Evolutionary conservation across 768 basidiomycete genomes (phyloP), one percentile per base, ranked within the genome.

Genomic region (Boletus rubroflammeus): DNA sequence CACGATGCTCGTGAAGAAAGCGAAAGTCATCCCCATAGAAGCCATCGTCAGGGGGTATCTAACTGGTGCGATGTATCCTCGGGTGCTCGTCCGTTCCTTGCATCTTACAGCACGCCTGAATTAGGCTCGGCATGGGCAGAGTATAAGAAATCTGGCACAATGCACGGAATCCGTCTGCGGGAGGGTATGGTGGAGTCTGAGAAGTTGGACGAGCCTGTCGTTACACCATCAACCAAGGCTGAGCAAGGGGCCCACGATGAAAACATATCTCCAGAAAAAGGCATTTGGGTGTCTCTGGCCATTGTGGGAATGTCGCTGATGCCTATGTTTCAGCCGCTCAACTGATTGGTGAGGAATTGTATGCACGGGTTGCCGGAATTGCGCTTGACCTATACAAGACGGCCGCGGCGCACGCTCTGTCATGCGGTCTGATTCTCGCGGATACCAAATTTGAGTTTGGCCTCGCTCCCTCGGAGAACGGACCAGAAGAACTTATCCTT

Each of bases 401-500:
- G 38, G 95, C 94, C 2, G 84, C 91, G 0, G 80, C 76, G 26
- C 82, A 92, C 63, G 90, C 93, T 9, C 73, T 76, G 26, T 76
- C 80, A 6, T 80, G 84, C 5, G 95, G 93, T 17, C 77, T 98
- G 53, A 97, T 98, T 63, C 85, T 99, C 41, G 97, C 94, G 23
- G 96, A 99, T 71, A 98, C 95, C 38, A 99, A 99, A 70, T 98
- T 98, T 71, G 97, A 98, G 74, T 99, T 99, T 65, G 97, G 97
- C 6, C 81, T 98, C 41, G 64, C 93, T 45, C 76, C 75, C 3
- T 71, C 74, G 8, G 52, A 64, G 9, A 60, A 60, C 34, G 63
- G 61, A 61, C 6, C 67, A 67, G 61, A 76, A 70, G 71, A 81
- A 25, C 76, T 98, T 23, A 90, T 96, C 57, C 81, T 98, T 45